Percentiles rank a stretch among this genome's conserved stretches.
Evolutionary conservation across 495 filamentous ascomycete species (phyloP).

Genomic region (Aspergillus diversus): DNA sequence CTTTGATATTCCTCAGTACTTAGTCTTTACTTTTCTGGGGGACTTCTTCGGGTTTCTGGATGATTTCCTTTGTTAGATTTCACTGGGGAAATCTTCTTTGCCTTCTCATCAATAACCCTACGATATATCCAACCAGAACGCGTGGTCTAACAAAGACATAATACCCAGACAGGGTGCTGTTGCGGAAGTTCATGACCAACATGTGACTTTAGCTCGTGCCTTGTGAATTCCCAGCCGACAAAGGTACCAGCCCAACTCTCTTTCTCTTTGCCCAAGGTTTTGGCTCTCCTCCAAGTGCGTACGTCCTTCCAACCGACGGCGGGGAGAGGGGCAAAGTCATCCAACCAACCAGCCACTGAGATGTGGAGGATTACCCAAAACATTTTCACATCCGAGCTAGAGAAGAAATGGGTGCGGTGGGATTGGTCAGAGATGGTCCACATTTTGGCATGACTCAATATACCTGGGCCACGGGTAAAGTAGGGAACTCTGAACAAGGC

Average conservation of each 20-base stretch:
- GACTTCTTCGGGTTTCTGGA: too few relatives aligned
- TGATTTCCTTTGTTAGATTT: too few relatives aligned
- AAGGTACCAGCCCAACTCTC: background rate
- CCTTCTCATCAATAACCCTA: too few relatives aligned
- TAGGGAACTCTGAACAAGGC: conserved; percentile 10
- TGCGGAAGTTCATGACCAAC: too few relatives aligned
- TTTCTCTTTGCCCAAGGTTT: background rate
- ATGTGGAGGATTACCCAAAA: background rate
- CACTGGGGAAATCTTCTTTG: too few relatives aligned
- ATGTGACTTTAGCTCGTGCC: too few relatives aligned
- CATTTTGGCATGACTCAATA: conserved; percentile 20
- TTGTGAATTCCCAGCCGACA: too few relatives aligned
- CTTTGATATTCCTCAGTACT: too few relatives aligned
- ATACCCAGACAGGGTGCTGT: too few relatives aligned
- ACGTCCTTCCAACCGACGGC: background rate
- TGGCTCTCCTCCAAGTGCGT: background rate
- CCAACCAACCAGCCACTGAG: background rate
- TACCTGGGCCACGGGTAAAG: conserved; percentile 23
- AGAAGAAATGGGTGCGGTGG: background rate
- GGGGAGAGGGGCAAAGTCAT: background rate
- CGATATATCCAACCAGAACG: too few relatives aligned
- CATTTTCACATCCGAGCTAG: background rate
- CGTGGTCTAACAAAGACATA: too few relatives aligned
- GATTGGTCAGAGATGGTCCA: conserved; percentile 5
- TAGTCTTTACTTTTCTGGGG: too few relatives aligned